Base-by-base conservation (phyloP, 208 protist genomes). In the Leishmania lainsoni region DNA sequence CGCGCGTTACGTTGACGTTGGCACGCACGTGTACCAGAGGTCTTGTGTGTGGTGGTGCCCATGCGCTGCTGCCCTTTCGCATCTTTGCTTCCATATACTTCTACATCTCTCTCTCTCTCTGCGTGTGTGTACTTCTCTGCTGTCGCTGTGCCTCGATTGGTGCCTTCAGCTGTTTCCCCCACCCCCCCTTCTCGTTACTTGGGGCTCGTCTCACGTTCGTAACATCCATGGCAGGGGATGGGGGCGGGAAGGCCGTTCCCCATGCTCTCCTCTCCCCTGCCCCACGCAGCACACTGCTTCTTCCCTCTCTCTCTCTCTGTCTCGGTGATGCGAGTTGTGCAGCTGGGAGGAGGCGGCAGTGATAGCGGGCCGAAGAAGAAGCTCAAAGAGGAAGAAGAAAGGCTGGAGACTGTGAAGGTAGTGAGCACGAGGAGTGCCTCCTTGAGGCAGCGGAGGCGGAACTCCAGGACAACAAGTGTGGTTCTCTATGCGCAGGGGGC, bases 231-330 rank as follows among this genome's bases (percentile, higher is more conserved):
- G 42, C 42, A 45, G 42, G 42, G 42, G 42, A 45, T 45, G 42
- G 42, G 42, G 42, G 3, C 4, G 42, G 42, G 42, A 45, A 4
- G 42, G 42, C 42, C 42, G 42, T 45, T 45, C 22, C 32, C 58
- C 61, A 59, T 71, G 48, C 45, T 68, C 68, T 77, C 59, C 29
- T 80, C 77, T 66, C 65, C 51, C 81, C 59, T 51, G 22, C n/a
- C 59, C 54, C 69, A 45, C 42, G 35, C 39, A 26, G 32, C 26
- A 9, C 56, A 5, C 56, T 9, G 71, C 45, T 32, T 32, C 39
- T 8, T 56, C 26, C 54, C 54, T n/a, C 52, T 58, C 52, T n/a
- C 52, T 58, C 52, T 9, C 54, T 26, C 54, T 58, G 54, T 58
- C 54, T 58, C 54, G 6, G 54, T 8, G 54, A 8, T 58, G 54